A percentile compares a stretch with the other conserved stretches of the same genome.
These are phyloP conservation scores for Pleodorina starrii DNA, from an alignment of 139 green algal genomes.

Conservation along the genomic window DNA sequence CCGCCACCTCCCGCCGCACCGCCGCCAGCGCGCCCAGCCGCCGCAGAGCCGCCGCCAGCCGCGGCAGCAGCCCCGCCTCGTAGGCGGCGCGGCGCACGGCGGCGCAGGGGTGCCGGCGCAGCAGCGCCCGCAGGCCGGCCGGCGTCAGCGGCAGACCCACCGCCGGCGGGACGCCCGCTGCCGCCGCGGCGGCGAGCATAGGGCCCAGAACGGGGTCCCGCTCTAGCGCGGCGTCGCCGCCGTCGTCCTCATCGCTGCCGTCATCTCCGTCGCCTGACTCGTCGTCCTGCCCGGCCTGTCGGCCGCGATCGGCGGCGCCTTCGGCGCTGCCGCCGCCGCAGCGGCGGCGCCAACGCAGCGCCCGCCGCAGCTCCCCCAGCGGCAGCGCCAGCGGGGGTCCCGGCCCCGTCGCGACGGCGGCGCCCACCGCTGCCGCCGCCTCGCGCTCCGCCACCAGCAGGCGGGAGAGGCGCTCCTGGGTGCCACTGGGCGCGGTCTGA, in stretches of 20 bases:
- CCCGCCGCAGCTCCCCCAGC: neutral
- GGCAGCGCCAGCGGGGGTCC: slow-evolving; percentile 1
- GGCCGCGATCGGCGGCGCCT: neutral
- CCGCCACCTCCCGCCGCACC: neutral
- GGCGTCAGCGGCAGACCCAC: slow-evolving; percentile 32
- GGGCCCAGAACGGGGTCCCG: slow-evolving; percentile 1
- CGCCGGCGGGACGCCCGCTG: slow-evolving; percentile 5
- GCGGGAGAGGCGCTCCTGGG: slow-evolving; percentile 17
- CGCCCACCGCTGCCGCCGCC: slow-evolving; percentile 4
- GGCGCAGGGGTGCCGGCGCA: neutral
- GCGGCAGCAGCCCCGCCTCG: slow-evolving; percentile 27
- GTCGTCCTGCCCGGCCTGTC: neutral
- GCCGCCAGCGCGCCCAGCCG: neutral
- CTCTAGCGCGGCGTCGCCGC: neutral
- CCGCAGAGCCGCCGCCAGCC: slow-evolving; percentile 6
- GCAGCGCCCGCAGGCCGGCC: neutral
- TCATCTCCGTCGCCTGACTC: neutral
- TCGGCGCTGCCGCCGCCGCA: neutral
- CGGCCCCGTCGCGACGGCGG: neutral
- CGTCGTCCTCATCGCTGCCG: too few relatives aligned
- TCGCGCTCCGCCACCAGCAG: slow-evolving; percentile 16
- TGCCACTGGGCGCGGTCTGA: slow-evolving; percentile 16
- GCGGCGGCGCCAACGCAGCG: neutral
- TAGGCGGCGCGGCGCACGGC: slow-evolving; percentile 14
- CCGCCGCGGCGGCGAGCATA: neutral